Base-by-base conservation (phyloP, 371 early-diverging fungal genomes). In the Rhizomucor pusillus region DNA sequence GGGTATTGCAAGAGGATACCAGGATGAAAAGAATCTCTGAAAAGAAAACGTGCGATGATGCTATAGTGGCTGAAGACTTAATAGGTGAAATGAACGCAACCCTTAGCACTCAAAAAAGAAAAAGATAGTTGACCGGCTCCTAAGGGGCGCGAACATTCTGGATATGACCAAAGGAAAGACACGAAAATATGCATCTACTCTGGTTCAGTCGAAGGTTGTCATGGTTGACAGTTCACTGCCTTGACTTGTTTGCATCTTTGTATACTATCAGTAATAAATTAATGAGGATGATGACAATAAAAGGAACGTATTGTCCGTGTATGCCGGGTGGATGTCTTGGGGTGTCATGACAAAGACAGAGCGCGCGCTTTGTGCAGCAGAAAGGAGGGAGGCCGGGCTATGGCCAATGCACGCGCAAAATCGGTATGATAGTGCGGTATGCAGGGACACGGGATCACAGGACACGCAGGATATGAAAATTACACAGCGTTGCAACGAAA, bases 1-100 rank as follows among this genome's bases (percentile, higher is more conserved):
- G 6, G 95, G 97, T 10, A 90, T 94, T 65, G 97, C 97, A 4
- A 77, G 88, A 52, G 92, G 92, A 14, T 96, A 94, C 63, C 47
- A 46, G 11, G 47, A 67, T 50, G 79, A 78, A 54, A 72, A 74
- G 35, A 62, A 65, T 13, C 46, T 63, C 33, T 59, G 39, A 54
- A 29, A 46, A 45, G 37, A 11, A 16, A 41, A 19, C 41, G 16
- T 41, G 14, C 41, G 41, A 19, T 16, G 41, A 41, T 16, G 16
- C 16, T 14, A 41, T 41, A 19, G 41, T 16, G 41, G 41, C 43
- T 19, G 51, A 35, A 5, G 39, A 36, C 51, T 51, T 40, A 22
- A 51, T 51, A 51, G 57, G 52, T 43, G 51, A 57, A 50, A 57
- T 57, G 57, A 57, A 57, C 36, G 51, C 57, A 57, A 56, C 45